Evolutionary conservation across 2,329 filamentous ascomycete genomes (phyloP).

Genomic region (Ophiosphaerella narmari): DNA sequence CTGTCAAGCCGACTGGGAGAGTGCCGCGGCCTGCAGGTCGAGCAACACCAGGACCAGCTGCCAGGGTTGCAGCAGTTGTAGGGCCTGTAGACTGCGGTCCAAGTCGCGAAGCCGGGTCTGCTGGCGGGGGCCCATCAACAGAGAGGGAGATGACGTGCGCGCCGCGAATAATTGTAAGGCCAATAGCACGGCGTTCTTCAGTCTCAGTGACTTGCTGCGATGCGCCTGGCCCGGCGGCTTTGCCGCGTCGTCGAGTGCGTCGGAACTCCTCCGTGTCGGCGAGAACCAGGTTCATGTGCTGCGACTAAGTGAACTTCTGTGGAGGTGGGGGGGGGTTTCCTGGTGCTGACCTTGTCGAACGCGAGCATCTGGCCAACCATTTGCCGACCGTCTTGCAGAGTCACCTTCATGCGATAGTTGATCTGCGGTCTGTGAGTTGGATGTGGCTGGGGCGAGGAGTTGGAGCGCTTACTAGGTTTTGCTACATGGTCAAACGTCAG

Average conservation of each 20-base stretch:
- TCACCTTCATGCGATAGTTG: constrained; percentile 99
- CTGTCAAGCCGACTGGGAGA: constrained; percentile 78
- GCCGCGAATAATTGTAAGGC: constrained; percentile 90
- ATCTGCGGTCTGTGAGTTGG: constrained; percentile 64
- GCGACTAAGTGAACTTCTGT: constrained; percentile 18
- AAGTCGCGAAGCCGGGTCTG: constrained; percentile 87
- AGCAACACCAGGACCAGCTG: constrained; percentile 85
- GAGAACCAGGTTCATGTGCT: constrained; percentile 99
- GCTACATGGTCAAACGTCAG: constrained; percentile 55
- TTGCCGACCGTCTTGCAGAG: constrained; percentile 90
- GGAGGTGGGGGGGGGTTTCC: neutral
- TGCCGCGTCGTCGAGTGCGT: constrained; percentile 54
- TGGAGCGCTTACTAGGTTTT: constrained; percentile 64
- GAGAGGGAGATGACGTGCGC: constrained; percentile 93
- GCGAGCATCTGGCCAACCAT: constrained; percentile 98
- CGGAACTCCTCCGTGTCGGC: constrained; percentile 80
- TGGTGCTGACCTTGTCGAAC: constrained; percentile 80
- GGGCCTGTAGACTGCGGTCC: constrained; percentile 73
- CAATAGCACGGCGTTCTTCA: constrained; percentile 97
- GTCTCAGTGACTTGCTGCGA: constrained; percentile 74
- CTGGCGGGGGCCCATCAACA: constrained; percentile 92
- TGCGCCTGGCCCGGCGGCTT: constrained; percentile 66
- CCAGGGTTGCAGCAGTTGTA: constrained; percentile 64
- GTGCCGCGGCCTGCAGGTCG: constrained; percentile 84
- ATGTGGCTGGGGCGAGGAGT: constrained; percentile 13